These are phyloP conservation scores for Litchi chinensis DNA, from an alignment of 345 rosid species.

Conservation along the genomic window DNA sequence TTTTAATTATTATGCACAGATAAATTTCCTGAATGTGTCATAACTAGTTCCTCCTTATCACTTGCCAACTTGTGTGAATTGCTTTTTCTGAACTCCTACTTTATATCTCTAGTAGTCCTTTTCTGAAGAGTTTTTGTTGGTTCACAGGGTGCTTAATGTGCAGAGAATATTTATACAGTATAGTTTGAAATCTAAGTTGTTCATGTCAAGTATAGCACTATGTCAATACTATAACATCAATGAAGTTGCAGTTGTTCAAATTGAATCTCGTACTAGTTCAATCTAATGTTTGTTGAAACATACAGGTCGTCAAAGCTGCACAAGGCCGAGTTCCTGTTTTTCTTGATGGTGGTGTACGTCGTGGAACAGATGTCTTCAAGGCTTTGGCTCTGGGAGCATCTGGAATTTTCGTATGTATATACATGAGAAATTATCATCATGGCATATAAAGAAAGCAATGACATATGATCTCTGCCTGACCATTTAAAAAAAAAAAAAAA, in stretches of 20 bases:
- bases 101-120: neutral
- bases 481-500: neutral
- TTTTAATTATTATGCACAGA: neutral
- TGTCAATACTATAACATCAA: neutral
- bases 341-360: constrained; percentile 95
- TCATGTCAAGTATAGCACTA: neutral
- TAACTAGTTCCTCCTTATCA: neutral
- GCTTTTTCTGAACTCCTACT: neutral
- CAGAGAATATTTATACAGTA: neutral
- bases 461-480: neutral
- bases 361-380: constrained; percentile 98
- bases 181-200: neutral
- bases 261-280: neutral
- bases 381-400: constrained; percentile 97
- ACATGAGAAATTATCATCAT: neutral
- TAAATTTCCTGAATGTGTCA: neutral
- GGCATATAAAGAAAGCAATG: neutral
- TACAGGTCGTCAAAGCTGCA: constrained; percentile 84
- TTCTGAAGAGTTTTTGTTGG: neutral
- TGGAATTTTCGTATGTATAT: constrained; percentile 80
- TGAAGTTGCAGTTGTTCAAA: neutral
- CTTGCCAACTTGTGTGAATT: neutral
- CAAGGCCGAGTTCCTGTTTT: constrained; percentile 88
- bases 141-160: neutral
- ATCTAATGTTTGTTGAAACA: constrained; percentile 14